Conservation (phyloP, 176 grass and related monocot genomes). For the Secale cereale region DNA sequence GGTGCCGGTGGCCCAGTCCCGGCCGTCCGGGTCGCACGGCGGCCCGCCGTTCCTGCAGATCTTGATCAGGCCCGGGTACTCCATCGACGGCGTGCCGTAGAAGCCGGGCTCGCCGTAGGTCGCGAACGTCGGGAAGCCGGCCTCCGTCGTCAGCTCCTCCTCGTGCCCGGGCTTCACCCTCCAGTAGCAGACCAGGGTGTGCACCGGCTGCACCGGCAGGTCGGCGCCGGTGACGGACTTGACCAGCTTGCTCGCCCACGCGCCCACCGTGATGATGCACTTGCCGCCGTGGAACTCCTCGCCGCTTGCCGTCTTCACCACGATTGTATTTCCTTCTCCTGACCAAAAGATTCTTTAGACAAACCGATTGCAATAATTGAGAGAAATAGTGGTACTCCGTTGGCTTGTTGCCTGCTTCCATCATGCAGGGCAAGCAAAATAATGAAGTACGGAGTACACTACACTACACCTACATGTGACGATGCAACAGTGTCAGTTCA, state of each 20-base stretch:
- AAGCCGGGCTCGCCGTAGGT: slow-evolving; percentile 69
- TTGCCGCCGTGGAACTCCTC: slow-evolving; percentile 46
- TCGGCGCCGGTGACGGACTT: slow-evolving; percentile 23
- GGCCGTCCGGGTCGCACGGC: slow-evolving; percentile 64
- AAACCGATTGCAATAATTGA: background rate
- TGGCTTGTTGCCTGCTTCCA: background rate
- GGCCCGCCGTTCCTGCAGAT: slow-evolving; percentile 60
- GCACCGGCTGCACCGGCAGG: slow-evolving; percentile 63
- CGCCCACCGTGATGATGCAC: slow-evolving; percentile 57
- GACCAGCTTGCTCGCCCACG: slow-evolving; percentile 57
- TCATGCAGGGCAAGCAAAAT: too few species aligned
- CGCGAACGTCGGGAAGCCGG: slow-evolving; percentile 81
- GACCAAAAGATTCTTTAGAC: background rate
- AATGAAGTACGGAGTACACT: too few species aligned
- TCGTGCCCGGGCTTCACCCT: slow-evolving; percentile 50
- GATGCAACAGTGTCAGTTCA: too few species aligned
- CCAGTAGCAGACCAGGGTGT: slow-evolving; percentile 79
- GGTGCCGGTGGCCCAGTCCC: slow-evolving; percentile 50
- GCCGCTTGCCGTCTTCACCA: slow-evolving; percentile 29
- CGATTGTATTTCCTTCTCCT: slow-evolving; percentile 13
- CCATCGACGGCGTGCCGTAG: slow-evolving; percentile 76
- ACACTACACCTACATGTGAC: too few species aligned
- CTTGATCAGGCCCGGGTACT: slow-evolving; percentile 89
- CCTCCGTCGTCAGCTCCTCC: slow-evolving; percentile 34
- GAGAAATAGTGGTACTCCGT: background rate